Percentiles rank a stretch among this genome's conserved stretches.
Evolutionary conservation across 345 rosid species (phyloP).

Genomic region (Salix brachista): DNA sequence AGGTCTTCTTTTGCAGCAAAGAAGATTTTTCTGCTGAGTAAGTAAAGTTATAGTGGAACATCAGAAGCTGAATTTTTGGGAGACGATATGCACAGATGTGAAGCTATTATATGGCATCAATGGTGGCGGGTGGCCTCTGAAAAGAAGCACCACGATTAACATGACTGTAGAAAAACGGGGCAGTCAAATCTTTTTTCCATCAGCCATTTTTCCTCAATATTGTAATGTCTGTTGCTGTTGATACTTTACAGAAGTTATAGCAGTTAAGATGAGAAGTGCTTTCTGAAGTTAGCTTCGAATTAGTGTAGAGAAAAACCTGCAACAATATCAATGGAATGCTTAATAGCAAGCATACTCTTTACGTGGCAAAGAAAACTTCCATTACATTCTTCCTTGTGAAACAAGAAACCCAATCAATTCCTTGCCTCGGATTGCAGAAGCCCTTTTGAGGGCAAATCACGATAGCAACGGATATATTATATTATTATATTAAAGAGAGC

Average conservation of each 20-base stretch:
- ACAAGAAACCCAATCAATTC: background rate
- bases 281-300: conserved; percentile 9
- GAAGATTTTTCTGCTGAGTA: conserved; percentile 51
- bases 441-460: background rate
- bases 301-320: conserved; percentile 16
- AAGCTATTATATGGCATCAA: background rate
- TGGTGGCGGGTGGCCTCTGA: conserved; percentile 1
- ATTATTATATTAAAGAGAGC: too few relatives aligned
- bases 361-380: background rate
- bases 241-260: conserved; percentile 11
- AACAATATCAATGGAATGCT: conserved; percentile 9
- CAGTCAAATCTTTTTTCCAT: background rate
- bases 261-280: conserved; percentile 6
- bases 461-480: too few relatives aligned
- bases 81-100: background rate
- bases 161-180: background rate
- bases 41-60: conserved; percentile 1
- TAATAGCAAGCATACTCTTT: background rate
- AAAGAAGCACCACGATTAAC: background rate
- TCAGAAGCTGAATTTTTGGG: conserved; percentile 1
- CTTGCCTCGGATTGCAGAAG: background rate
- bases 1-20: conserved; percentile 33
- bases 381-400: background rate
- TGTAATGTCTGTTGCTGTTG: conserved; percentile 3
- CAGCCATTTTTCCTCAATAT: background rate